These are phyloP conservation scores for Hypomyces perniciosus DNA, from an alignment of 2,329 filamentous ascomycete genomes.

Conservation along the genomic window DNA sequence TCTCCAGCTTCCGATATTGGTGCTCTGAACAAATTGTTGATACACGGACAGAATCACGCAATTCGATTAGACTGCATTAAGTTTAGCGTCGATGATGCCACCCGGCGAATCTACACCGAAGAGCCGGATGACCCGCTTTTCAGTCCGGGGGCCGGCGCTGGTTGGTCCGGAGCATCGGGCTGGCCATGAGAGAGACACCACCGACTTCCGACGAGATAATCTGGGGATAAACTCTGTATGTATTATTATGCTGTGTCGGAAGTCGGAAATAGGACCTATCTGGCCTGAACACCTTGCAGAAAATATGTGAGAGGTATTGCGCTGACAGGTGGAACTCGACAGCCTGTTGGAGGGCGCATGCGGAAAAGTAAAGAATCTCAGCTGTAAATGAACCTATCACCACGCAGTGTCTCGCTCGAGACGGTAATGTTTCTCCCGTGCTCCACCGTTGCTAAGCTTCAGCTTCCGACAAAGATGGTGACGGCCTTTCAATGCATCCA, in stretches of 20 bases:
- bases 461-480: too few relatives aligned
- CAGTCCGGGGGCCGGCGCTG: conserved; percentile 31
- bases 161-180: conserved; percentile 13
- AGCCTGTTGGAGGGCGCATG: too few relatives aligned
- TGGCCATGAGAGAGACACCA: neutral
- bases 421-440: too few relatives aligned
- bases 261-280: neutral
- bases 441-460: too few relatives aligned
- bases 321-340: too few relatives aligned
- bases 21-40: conserved; percentile 29
- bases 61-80: conserved; percentile 28
- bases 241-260: neutral
- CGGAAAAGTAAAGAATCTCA: too few relatives aligned
- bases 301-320: too few relatives aligned
- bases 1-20: conserved; percentile 7
- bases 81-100: conserved; percentile 27
- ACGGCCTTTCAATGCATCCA: too few relatives aligned
- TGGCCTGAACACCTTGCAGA: too few relatives aligned
- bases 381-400: too few relatives aligned
- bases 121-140: conserved; percentile 14
- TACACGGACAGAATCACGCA: conserved; percentile 35
- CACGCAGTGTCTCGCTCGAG: too few relatives aligned
- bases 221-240: neutral
- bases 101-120: conserved; percentile 12
- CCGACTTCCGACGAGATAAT: conserved; percentile 12